These are phyloP conservation scores for Klebsormidium nitens DNA, from an alignment of 139 green algal species.

Conservation along the genomic window DNA sequence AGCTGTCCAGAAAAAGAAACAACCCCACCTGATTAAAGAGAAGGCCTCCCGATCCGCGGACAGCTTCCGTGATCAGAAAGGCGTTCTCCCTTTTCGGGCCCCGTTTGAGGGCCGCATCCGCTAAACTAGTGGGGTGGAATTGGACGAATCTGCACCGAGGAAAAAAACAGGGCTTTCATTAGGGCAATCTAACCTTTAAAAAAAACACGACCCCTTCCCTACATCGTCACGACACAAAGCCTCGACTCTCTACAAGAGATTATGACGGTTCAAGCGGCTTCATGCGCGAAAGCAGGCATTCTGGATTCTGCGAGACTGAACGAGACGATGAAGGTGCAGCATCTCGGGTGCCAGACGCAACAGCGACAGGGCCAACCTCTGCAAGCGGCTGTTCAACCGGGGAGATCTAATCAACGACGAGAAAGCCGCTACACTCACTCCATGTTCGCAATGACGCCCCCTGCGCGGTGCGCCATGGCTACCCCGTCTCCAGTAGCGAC, in stretches of 20 bases:
- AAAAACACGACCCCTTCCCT: too few species aligned
- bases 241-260: neutral
- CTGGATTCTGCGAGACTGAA: too few species aligned
- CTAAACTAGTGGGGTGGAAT: conserved; percentile 91
- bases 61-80: conserved; percentile 94
- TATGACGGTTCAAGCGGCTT: neutral
- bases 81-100: neutral
- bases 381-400: too few species aligned
- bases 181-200: too few species aligned
- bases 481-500: conserved; percentile 89
- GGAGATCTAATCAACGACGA: too few species aligned
- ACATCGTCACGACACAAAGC: too few species aligned
- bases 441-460: conserved; percentile 83
- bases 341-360: too few species aligned
- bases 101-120: conserved; percentile 12
- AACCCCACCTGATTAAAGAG: conserved; percentile 68
- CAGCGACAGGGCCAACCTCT: too few species aligned
- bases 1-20: too few species aligned
- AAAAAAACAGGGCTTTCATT: too few species aligned
- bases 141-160: conserved; percentile 67
- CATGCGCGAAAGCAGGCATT: too few species aligned
- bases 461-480: conserved; percentile 84
- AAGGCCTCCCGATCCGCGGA: conserved; percentile 83
- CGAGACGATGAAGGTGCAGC: too few species aligned
- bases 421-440: conserved; percentile 71